These are phyloP conservation scores for Chaetomiaceae sp. DNA, from an alignment of 2,329 filamentous ascomycete genomes.

Conservation along the genomic window DNA sequence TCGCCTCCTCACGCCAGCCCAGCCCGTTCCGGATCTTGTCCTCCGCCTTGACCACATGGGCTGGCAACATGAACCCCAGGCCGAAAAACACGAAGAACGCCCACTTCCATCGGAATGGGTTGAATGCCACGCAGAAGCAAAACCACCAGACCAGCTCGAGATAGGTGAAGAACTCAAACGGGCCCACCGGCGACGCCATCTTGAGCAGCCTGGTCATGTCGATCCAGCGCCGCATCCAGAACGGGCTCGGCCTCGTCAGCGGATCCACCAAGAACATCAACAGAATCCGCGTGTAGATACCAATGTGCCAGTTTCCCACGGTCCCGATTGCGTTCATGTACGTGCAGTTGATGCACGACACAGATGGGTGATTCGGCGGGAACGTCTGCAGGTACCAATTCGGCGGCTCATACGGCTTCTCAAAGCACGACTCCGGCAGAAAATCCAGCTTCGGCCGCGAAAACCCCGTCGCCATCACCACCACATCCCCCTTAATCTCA, in stretches of 20 bases:
- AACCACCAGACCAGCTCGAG: slow-evolving; percentile 83
- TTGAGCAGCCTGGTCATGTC: slow-evolving; percentile 74
- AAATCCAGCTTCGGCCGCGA: slow-evolving; percentile 67
- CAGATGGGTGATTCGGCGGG: slow-evolving; percentile 63
- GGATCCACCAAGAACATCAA: slow-evolving; percentile 83
- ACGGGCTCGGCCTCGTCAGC: slow-evolving; percentile 61
- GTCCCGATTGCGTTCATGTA: slow-evolving; percentile 76
- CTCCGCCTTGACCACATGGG: slow-evolving; percentile 60
- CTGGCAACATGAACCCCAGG: slow-evolving; percentile 59
- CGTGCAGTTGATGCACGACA: slow-evolving; percentile 76
- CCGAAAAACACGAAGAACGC: slow-evolving; percentile 76
- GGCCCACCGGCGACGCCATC: slow-evolving; percentile 59
- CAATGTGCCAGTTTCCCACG: slow-evolving; percentile 83
- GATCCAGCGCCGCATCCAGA: slow-evolving; percentile 81
- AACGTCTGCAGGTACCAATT: slow-evolving; percentile 90
- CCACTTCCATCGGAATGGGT: slow-evolving; percentile 91
- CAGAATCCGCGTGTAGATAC: slow-evolving; percentile 79
- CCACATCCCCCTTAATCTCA: slow-evolving; percentile 65
- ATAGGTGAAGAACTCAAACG: slow-evolving; percentile 89
- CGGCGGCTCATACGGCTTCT: slow-evolving; percentile 67
- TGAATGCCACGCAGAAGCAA: slow-evolving; percentile 67
- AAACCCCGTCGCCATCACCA: slow-evolving; percentile 80
- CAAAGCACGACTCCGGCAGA: slow-evolving; percentile 65
- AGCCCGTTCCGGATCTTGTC: slow-evolving; percentile 51
- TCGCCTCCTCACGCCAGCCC: slow-evolving; percentile 24